Base-by-base conservation (phyloP, 2,329 filamentous ascomycete species). In the Pseudogymnoascus sp. region DNA sequence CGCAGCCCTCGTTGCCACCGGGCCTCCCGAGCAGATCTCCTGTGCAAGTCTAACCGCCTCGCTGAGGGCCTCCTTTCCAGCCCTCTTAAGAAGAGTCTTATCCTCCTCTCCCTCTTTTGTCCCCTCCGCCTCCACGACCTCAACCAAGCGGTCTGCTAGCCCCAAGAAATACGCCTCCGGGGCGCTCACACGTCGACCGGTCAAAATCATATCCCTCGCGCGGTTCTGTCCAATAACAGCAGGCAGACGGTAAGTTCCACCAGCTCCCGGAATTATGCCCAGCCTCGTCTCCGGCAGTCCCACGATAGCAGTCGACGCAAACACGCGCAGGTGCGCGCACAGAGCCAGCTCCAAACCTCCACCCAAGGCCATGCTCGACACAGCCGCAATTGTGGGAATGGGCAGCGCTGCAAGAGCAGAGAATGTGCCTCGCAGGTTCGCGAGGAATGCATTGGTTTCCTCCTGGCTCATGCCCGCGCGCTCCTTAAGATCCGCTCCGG, bases 401-500 rank as follows among this genome's bases (percentile, higher is more conserved):
- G 89, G 90, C 44, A 99, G 87, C 65, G 80, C 75, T 28, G 90
- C 83, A 64, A 99, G 84, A 44, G 84, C 80, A 42, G 84, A 79
- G 72, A 99, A 87, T 59, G 93, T 96, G 60, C 77, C 77, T 69
- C 93, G 89, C 61, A 99, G 87, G 71, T 84, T 83, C 50, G 81
- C 73, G 36, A 99, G 86, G 80, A 99, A 99, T 25, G 84, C 80
- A 38, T 83, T 80, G 2, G 91, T 96, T 92, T 97, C 89, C 70
- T 91, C 84, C 65, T 81, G 82, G 0, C 85, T 88, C 76, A 97
- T 95, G 3, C 82, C 84, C 64, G 84, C 83, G 28, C 93, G 81
- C 80, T 97, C 93, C 74, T 97, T 97, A 71, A 99, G 77, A 73
- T 99, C 95, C 3, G 95, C 95, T 38, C 95, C 95, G 0, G 95